A percentile compares a stretch with the other conserved stretches of the same genome.
phyloP scores from a whole-genome alignment of 805 yeast species.

The Citeromyces matritensis region DNA sequence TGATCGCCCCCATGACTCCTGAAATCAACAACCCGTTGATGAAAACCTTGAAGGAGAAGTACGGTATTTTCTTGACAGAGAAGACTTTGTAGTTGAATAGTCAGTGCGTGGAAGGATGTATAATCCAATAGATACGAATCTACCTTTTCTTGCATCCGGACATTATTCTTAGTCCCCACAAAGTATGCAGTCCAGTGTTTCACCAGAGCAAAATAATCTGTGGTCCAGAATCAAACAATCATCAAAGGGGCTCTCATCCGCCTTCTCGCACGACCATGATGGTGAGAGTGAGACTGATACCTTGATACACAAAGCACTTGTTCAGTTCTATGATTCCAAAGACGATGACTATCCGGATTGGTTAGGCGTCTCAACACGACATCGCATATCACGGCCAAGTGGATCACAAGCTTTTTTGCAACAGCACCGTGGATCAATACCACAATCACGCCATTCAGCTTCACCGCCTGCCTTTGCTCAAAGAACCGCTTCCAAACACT shows the following conservation, averaged over 20 bases:
- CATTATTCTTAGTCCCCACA: too few relatives aligned
- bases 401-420: not conserved
- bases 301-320: conserved; percentile 14
- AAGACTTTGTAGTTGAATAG: conserved; percentile 38
- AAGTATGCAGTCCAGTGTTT: too few relatives aligned
- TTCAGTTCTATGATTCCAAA: conserved; percentile 10
- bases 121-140: not conserved
- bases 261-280: conserved; percentile 14
- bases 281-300: conserved; percentile 17
- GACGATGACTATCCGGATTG: conserved; percentile 12
- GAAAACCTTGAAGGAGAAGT: conserved; percentile 80
- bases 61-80: conserved; percentile 78
- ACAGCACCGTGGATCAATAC: conserved; percentile 2
- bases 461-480: conserved; percentile 1
- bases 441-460: conserved; percentile 2
- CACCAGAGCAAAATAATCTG: conserved; percentile 3
- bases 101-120: not conserved
- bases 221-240: conserved; percentile 6
- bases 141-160: too few relatives aligned
- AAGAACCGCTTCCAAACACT: conserved; percentile 3
- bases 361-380: conserved; percentile 7
- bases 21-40: conserved; percentile 85
- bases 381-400: not conserved
- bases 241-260: conserved; percentile 4
- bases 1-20: conserved; percentile 85